A percentile compares a stretch with the other conserved stretches of the same genome.
phyloP scores from a whole-genome alignment of 352 stramenopile species.

The Pythium phragmiticola region DNA sequence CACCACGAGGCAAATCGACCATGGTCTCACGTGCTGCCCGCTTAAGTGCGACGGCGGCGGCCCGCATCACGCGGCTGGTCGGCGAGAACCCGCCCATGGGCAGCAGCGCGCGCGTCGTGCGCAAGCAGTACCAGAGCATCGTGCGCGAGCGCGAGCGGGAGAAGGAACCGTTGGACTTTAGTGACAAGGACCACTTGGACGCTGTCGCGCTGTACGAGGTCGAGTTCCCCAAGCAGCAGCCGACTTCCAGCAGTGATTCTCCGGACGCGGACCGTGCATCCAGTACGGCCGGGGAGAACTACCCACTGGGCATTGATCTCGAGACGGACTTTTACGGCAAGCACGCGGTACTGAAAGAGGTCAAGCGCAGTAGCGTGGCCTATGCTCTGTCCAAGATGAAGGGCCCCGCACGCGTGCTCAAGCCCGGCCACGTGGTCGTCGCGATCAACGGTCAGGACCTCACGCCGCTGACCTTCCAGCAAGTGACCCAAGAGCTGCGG shows the following conservation, averaged over 20 bases:
- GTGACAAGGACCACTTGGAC: slow-evolving; percentile 27
- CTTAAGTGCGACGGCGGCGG: slow-evolving; percentile 15
- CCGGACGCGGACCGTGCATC: not conserved
- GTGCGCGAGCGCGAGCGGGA: slow-evolving; percentile 32
- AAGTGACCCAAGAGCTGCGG: slow-evolving; percentile 36
- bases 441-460: slow-evolving; percentile 48
- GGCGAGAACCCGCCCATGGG: slow-evolving; percentile 38
- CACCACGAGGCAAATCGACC: not conserved
- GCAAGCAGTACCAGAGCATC: slow-evolving; percentile 44
- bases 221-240: slow-evolving; percentile 40
- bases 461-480: slow-evolving; percentile 31
- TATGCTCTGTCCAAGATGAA: slow-evolving; percentile 26
- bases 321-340: slow-evolving; percentile 61
- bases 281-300: slow-evolving; percentile 1
- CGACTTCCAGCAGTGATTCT: too few relatives aligned
- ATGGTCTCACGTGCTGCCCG: slow-evolving; percentile 10
- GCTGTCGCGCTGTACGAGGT: slow-evolving; percentile 50
- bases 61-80: slow-evolving; percentile 32
- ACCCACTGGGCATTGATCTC: slow-evolving; percentile 46
- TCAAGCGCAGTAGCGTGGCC: slow-evolving; percentile 35
- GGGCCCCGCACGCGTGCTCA: slow-evolving; percentile 13
- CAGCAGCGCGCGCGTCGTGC: slow-evolving; percentile 36
- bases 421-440: slow-evolving; percentile 45
- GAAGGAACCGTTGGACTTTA: slow-evolving; percentile 21
- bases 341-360: slow-evolving; percentile 43